Evolutionary conservation across 1,139 yeast genomes (phyloP).

Genomic region (Yarrowia galli): DNA sequence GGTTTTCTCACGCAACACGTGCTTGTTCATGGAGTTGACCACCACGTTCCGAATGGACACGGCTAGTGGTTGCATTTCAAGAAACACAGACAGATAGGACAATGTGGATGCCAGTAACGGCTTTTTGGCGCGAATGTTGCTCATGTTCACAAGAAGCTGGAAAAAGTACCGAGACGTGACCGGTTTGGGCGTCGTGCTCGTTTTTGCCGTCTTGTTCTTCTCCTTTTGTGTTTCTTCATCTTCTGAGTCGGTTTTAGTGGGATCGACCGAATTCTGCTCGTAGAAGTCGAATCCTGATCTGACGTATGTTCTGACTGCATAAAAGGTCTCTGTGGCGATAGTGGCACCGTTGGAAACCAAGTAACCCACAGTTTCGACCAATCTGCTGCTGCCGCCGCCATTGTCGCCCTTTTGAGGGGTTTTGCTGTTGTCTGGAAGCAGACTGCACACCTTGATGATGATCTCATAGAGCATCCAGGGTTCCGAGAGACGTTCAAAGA

Average conservation of each 20-base stretch:
- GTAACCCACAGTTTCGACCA: conserved; percentile 5
- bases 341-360: conserved; percentile 1
- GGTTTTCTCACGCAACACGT: conserved; percentile 41
- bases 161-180: conserved; percentile 17
- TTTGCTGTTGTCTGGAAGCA: conserved; percentile 12
- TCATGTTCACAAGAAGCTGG: conserved; percentile 14
- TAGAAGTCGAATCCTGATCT: conserved; percentile 4
- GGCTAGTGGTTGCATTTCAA: conserved; percentile 18
- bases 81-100: conserved; percentile 19
- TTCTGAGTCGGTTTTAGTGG: neutral
- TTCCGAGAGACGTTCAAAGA: conserved; percentile 55
- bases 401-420: neutral
- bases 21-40: conserved; percentile 22
- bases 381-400: neutral
- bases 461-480: conserved; percentile 58
- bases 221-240: neutral
- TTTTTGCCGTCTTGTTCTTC: neutral
- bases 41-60: conserved; percentile 26
- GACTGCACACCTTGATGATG: conserved; percentile 47
- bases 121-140: conserved; percentile 20
- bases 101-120: neutral
- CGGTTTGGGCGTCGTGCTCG: neutral
- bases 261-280: conserved; percentile 3
- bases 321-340: neutral
- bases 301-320: neutral